Evolutionary conservation across 371 early-diverging fungal species (phyloP), one percentile per base, ranked within the genome.

Genomic region (Mortierella sp.): DNA sequence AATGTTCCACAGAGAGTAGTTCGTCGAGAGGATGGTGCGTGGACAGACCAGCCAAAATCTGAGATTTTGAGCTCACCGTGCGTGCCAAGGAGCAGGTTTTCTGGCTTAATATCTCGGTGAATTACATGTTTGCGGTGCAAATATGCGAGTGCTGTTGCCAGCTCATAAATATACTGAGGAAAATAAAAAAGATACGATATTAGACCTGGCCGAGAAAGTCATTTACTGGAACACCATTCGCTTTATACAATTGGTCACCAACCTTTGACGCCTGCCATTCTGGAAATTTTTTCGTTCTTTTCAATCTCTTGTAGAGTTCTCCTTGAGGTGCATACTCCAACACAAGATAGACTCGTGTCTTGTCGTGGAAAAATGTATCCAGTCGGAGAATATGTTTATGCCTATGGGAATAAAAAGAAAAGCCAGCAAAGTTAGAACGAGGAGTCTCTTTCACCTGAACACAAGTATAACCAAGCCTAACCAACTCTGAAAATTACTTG

Each of bases 1-100:
- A 97, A 81, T 2, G 99, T 99, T 4, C 99, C 99, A 77, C 99
- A 99, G 50, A 99, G 74, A 0, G 99, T 99, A 47, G 87, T 86
- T 69, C 98, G 88, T 79, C 96, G 90, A 21, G 91, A 88, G 40
- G 92, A 91, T 33, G 95, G 96, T 65, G 98, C 95, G 76, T 96
- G 97, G 4, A 99, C 99, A 5, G 97, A 94, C 99, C 99, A 99
- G 2, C 99, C 99, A 90, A 99, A 99, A 85, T 99, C 99, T 16
- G 96, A 95, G 63, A 99, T 92, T 83, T 99, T 99, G 36, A 99
- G 83, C 63, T 93, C 89, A 13, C 95, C 97, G 53, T 97, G 88
- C 5, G 88, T 76, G 33, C 94, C 96, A 32, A 99, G 83, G 65
- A 99, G 85, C 63, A 99, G 80, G 72, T 99, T 99, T 79, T 99